A percentile compares a stretch with the other conserved stretches of the same genome.
Evolutionary conservation across 257 asterid species (phyloP).

Genomic region (Capsicum rhomboideum): DNA sequence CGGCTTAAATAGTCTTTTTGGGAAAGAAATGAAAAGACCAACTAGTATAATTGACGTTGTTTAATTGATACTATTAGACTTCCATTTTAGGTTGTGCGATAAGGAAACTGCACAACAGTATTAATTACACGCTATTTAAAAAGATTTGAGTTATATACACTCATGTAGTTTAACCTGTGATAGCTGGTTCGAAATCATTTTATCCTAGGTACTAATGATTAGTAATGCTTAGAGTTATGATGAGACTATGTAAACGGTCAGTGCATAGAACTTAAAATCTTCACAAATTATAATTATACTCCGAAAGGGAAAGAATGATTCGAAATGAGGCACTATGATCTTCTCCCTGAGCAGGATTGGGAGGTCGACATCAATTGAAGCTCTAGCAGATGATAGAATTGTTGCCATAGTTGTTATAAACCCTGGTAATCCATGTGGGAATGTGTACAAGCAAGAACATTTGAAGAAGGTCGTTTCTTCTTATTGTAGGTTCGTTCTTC

Average conservation of each 20-base stretch:
- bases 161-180: background rate
- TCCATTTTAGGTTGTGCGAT: background rate
- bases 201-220: background rate
- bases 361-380: constrained; percentile 53
- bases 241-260: background rate
- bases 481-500: too few species aligned
- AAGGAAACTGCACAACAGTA: background rate
- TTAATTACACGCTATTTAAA: background rate
- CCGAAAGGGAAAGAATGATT: background rate
- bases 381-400: constrained; percentile 57
- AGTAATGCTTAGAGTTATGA: background rate
- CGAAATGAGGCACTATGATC: constrained; percentile 49
- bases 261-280: background rate
- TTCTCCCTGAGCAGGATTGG: constrained; percentile 50
- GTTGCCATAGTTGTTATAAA: constrained; percentile 62
- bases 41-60: background rate
- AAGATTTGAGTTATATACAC: background rate
- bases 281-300: background rate
- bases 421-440: constrained; percentile 86
- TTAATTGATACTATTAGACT: background rate
- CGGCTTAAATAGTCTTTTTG: too few species aligned
- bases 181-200: background rate
- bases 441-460: constrained; percentile 45
- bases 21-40: too few species aligned
- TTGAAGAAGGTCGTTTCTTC: constrained; percentile 40